Conservation (phyloP, 2,329 filamentous ascomycete genomes). For the Diaporthe nobilis region DNA sequence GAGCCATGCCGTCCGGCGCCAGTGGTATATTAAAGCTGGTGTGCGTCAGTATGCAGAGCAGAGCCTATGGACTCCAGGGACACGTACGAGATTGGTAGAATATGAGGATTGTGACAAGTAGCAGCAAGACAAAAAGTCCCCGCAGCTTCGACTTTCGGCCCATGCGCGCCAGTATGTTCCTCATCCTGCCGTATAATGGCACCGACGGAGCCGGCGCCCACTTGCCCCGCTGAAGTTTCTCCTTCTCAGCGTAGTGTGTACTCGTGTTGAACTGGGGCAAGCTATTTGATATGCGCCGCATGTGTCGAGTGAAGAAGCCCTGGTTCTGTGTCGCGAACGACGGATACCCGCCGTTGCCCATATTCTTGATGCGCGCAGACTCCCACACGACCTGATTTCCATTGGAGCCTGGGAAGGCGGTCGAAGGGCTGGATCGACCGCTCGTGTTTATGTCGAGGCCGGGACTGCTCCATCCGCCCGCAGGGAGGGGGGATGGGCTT, state of each 20-base stretch:
- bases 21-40: constrained; percentile 70
- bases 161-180: constrained; percentile 63
- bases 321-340: constrained; percentile 86
- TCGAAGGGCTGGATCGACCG: constrained; percentile 77
- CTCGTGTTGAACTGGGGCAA: constrained; percentile 78
- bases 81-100: constrained; percentile 81
- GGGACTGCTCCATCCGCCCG: constrained; percentile 91
- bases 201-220: constrained; percentile 63
- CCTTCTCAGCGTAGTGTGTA: constrained; percentile 78
- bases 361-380: constrained; percentile 82
- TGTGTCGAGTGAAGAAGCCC: constrained; percentile 89
- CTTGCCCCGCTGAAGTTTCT: constrained; percentile 76
- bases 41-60: constrained; percentile 45
- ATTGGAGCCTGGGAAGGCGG: constrained; percentile 63
- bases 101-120: constrained; percentile 74
- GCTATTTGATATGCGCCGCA: constrained; percentile 83
- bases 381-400: constrained; percentile 81
- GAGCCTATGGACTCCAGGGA: constrained; percentile 25
- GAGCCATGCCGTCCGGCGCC: constrained; percentile 79
- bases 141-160: constrained; percentile 77
- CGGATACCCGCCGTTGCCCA: constrained; percentile 77
- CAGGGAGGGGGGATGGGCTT: constrained; percentile 86
- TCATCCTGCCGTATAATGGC: constrained; percentile 63
- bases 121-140: constrained; percentile 69
- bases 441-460: constrained; percentile 79